These are phyloP conservation scores for Neurospora intermedia DNA, from an alignment of 495 filamentous ascomycete species.

Conservation along the genomic window DNA sequence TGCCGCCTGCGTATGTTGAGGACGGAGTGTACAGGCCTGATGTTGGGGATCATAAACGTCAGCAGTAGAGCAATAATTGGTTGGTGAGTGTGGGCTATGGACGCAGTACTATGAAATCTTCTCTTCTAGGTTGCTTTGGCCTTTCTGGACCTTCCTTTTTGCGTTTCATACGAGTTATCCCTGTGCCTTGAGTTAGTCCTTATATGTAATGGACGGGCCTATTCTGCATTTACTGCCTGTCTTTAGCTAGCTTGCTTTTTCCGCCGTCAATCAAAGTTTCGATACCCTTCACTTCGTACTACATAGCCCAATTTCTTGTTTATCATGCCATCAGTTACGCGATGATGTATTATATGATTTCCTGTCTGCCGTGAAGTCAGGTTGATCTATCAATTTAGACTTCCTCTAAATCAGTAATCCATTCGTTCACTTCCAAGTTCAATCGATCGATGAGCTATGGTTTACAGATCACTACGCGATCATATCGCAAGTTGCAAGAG, in stretches of 20 bases:
- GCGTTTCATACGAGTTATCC: background rate
- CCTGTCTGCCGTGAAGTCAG: background rate
- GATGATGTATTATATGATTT: background rate
- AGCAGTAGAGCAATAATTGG: background rate
- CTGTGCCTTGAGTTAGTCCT: background rate
- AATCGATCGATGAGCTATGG: too few species aligned
- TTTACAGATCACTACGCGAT: too few species aligned
- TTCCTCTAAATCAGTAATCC: background rate
- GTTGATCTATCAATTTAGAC: too few species aligned
- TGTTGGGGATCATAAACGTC: slow-evolving; percentile 11
- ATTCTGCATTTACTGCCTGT: background rate
- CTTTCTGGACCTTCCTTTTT: background rate
- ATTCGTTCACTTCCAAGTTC: too few species aligned
- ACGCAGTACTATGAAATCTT: background rate
- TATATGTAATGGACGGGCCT: background rate
- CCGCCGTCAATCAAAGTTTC: background rate
- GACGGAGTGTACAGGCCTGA: slow-evolving; percentile 3
- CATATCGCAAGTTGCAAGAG: too few species aligned
- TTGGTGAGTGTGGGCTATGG: background rate
- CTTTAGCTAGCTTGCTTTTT: background rate
- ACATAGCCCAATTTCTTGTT: background rate
- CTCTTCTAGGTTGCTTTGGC: background rate
- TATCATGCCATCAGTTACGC: background rate
- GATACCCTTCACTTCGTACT: background rate
- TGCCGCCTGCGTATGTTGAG: slow-evolving; percentile 19